phyloP scores from a whole-genome alignment of 352 stramenopile genomes.

The Globisporangium canariense region DNA sequence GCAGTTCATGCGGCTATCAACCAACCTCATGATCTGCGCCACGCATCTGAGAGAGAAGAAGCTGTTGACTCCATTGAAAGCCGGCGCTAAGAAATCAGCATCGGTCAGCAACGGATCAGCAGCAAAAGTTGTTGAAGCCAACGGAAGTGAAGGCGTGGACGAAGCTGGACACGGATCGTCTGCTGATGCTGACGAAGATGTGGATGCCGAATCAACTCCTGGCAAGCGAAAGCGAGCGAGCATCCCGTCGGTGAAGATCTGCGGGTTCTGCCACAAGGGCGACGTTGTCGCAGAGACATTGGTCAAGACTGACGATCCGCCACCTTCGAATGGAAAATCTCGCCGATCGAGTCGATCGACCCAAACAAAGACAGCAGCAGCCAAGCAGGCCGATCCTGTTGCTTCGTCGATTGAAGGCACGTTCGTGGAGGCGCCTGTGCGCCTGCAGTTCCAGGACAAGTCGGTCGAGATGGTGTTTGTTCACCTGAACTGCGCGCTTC shows the following conservation, averaged over 20 bases:
- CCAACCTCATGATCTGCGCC: slow-evolving; percentile 86
- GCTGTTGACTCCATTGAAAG: slow-evolving; percentile 9
- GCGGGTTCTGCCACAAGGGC: slow-evolving; percentile 54
- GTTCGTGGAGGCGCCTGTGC: slow-evolving; percentile 75
- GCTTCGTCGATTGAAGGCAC: slow-evolving; percentile 47
- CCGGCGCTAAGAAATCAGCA: background rate
- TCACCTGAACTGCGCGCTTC: slow-evolving; percentile 80
- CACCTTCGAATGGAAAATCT: slow-evolving; percentile 14
- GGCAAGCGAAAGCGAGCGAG: slow-evolving; percentile 17
- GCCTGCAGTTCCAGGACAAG: slow-evolving; percentile 67
- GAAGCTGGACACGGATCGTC: slow-evolving; percentile 3
- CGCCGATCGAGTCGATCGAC: slow-evolving; percentile 13
- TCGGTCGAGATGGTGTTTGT: slow-evolving; percentile 63
- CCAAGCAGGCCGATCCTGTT: slow-evolving; percentile 13
- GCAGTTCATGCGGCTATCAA: slow-evolving; percentile 81
- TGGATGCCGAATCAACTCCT: slow-evolving; percentile 9
- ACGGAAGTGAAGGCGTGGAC: slow-evolving; percentile 22
- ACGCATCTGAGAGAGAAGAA: slow-evolving; percentile 70
- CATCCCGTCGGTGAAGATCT: slow-evolving; percentile 35
- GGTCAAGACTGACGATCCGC: slow-evolving; percentile 1
- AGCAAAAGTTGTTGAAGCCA: slow-evolving; percentile 4
- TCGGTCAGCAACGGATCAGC: background rate
- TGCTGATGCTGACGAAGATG: slow-evolving; percentile 27
- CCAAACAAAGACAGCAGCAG: slow-evolving; percentile 17
- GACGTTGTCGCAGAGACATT: slow-evolving; percentile 28